These are phyloP conservation scores for Lathyrus tuberosus DNA, from an alignment of 306 rosid genomes.

Conservation along the genomic window DNA sequence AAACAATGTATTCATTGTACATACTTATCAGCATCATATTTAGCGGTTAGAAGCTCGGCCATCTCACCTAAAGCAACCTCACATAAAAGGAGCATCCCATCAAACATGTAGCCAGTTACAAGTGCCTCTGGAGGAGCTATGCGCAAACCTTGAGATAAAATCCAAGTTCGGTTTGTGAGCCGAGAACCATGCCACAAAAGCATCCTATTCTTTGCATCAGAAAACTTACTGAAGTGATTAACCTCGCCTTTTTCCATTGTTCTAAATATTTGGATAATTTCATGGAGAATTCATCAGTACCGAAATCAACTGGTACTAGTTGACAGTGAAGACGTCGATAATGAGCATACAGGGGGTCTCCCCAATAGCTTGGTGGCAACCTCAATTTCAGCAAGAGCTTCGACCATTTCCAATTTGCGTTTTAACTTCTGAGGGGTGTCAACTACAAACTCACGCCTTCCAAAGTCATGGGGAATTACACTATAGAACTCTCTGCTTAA, in stretches of 20 bases:
- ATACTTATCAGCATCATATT: too few species aligned
- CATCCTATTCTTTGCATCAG: too few species aligned
- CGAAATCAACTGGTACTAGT: slow-evolving; percentile 60
- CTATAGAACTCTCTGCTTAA: slow-evolving; percentile 97
- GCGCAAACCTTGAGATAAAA: too few species aligned
- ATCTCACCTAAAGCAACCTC: too few species aligned
- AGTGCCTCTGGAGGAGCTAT: slow-evolving; percentile 91
- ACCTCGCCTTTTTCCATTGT: too few species aligned
- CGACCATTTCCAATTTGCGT: slow-evolving; percentile 91
- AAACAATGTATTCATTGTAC: too few species aligned
- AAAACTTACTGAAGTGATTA: too few species aligned
- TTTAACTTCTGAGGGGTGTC: slow-evolving; percentile 93
- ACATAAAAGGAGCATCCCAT: too few species aligned
- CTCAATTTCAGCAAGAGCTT: slow-evolving; percentile 90
- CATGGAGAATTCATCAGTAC: slow-evolving; percentile 72
- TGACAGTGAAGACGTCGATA: slow-evolving; percentile 80
- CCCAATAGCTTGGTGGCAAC: slow-evolving; percentile 91
- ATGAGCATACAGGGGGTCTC: slow-evolving; percentile 72
- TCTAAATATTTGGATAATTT: slow-evolving; percentile 76
- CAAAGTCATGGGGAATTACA: slow-evolving; percentile 93
- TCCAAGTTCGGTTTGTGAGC: too few species aligned
- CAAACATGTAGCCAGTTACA: slow-evolving; percentile 71
- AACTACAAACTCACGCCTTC: slow-evolving; percentile 85
- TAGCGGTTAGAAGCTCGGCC: too few species aligned
- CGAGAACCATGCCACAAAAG: too few species aligned